phyloP scores from a whole-genome alignment of 2,329 filamentous ascomycete genomes.

The Fusarium sp. region DNA sequence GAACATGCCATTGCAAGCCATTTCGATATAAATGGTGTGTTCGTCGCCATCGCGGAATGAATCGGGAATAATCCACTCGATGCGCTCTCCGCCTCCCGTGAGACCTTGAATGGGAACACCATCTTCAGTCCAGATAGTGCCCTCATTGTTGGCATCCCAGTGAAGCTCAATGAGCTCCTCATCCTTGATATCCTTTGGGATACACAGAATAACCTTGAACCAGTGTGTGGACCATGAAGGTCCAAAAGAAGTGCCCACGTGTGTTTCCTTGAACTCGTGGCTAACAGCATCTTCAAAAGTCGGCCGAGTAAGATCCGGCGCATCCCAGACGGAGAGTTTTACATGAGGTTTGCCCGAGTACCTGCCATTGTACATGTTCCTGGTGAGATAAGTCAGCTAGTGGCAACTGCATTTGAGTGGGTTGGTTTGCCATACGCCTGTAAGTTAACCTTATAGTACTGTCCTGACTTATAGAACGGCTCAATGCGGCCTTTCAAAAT shows the following conservation, averaged over 20 bases:
- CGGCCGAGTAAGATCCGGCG: slow-evolving; percentile 82
- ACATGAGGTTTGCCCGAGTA: slow-evolving; percentile 79
- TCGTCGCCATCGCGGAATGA: slow-evolving; percentile 86
- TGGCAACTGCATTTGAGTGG: background rate
- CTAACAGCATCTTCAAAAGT: slow-evolving; percentile 86
- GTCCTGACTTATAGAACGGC: slow-evolving; percentile 83
- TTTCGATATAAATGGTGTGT: slow-evolving; percentile 94
- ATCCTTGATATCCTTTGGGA: slow-evolving; percentile 78
- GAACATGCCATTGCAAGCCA: slow-evolving; percentile 99
- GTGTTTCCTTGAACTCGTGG: slow-evolving; percentile 80
- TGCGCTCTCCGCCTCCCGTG: slow-evolving; percentile 88
- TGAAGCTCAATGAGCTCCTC: slow-evolving; percentile 93
- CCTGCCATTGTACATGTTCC: slow-evolving; percentile 57
- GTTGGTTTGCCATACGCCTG: slow-evolving; percentile 70
- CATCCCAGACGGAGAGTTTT: slow-evolving; percentile 87
- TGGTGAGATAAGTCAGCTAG: slow-evolving; percentile 39
- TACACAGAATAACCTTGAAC: slow-evolving; percentile 86
- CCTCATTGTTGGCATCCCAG: slow-evolving; percentile 96
- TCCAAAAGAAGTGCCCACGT: slow-evolving; percentile 84
- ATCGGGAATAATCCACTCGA: slow-evolving; percentile 91
- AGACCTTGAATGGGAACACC: slow-evolving; percentile 93
- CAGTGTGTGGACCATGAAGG: slow-evolving; percentile 98
- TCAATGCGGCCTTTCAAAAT: slow-evolving; percentile 88
- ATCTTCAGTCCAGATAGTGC: slow-evolving; percentile 91
- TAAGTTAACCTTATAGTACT: slow-evolving; percentile 82